Base-by-base conservation (phyloP, 371 early-diverging fungal species). In the Cokeromyces recurvatus region DNA sequence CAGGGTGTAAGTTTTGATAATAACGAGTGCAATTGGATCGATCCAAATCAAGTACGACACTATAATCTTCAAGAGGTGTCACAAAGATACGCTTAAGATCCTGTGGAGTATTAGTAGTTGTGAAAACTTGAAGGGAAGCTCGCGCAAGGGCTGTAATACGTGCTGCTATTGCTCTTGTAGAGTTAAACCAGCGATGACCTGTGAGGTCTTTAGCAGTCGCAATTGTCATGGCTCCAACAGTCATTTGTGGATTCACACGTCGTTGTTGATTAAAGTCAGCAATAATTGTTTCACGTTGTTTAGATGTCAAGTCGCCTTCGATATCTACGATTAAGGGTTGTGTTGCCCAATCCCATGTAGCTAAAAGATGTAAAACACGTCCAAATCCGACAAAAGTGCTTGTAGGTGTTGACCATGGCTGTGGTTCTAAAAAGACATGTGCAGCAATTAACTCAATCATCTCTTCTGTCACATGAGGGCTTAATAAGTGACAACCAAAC, bases 271-370 rank as follows among this genome's bases (percentile, higher is more conserved):
- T 64, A 52, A 75, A 74, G 48, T 76, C 60, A 22, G 61, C 46
- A n/a, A 57, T 53, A 25, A 68, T 74, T 31, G 64, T 49, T 53
- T 73, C 74, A 19, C 76, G 67, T 34, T 71, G 65, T 44, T 56
- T 67, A 16, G 56, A 32, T 5, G 73, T 67, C 62, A 79, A 60
- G 36, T 82, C 84, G 16, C 71, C 74, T 40, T 84, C 81, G 41
- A 90, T 71, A 61, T 92, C 90, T 0, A 92, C 88, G 20, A 88
- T 73, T 42, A 94, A 60, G 6, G 91, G 80, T 34, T 85, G 85
- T 25, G 70, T 69, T 42, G 74, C 66, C 86, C 87, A 93, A 52
- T 84, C 80, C 84, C 86, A 91, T 4, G 56, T 54, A 9, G 81
- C 72, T 41, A 95, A 51, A 25, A 93, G 57, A 27, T 70, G 68